Conservation (phyloP, 2,329 filamentous ascomycete genomes). For the Tolypocladium album region DNA sequence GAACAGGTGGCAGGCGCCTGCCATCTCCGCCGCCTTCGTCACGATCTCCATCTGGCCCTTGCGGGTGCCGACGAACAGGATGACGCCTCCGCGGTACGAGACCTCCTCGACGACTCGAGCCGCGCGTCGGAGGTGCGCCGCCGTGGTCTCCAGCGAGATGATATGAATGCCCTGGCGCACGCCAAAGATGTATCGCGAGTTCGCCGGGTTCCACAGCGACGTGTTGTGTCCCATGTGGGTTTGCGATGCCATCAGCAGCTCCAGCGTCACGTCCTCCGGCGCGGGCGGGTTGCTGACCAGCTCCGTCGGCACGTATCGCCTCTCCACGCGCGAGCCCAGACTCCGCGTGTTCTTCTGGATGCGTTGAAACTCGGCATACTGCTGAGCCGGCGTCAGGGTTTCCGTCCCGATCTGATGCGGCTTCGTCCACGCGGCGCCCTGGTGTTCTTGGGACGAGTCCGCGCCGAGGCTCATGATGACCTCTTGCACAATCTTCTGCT, state of each 20-base stretch:
- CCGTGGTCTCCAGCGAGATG: slow-evolving; percentile 82
- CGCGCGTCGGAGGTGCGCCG: slow-evolving; percentile 80
- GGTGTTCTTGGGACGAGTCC: slow-evolving; percentile 23
- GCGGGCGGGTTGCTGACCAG: slow-evolving; percentile 62
- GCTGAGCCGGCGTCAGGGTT: slow-evolving; percentile 23
- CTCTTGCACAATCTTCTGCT: slow-evolving; percentile 22
- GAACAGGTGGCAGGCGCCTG: slow-evolving; percentile 78
- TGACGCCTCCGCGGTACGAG: slow-evolving; percentile 67
- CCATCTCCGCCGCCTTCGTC: slow-evolving; percentile 67
- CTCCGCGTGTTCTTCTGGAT: slow-evolving; percentile 30
- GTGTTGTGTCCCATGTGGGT: slow-evolving; percentile 85
- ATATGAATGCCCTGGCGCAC: slow-evolving; percentile 83
- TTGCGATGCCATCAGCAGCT: slow-evolving; percentile 80
- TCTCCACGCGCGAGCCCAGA: slow-evolving; percentile 38
- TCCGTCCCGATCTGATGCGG: slow-evolving; percentile 19
- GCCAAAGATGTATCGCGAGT: slow-evolving; percentile 89
- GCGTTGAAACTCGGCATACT: slow-evolving; percentile 26
- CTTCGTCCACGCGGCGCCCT: slow-evolving; percentile 20
- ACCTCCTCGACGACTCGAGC: slow-evolving; percentile 89
- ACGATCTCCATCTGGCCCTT: slow-evolving; percentile 72
- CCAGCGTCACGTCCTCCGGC: slow-evolving; percentile 75
- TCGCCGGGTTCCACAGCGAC: slow-evolving; percentile 87
- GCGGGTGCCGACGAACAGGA: slow-evolving; percentile 85
- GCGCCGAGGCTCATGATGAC: slow-evolving; percentile 21
- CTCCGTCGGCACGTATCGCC: slow-evolving; percentile 53